These are phyloP conservation scores for Rosa hybrid DNA, from an alignment of 331 rosid genomes.

Conservation along the genomic window DNA sequence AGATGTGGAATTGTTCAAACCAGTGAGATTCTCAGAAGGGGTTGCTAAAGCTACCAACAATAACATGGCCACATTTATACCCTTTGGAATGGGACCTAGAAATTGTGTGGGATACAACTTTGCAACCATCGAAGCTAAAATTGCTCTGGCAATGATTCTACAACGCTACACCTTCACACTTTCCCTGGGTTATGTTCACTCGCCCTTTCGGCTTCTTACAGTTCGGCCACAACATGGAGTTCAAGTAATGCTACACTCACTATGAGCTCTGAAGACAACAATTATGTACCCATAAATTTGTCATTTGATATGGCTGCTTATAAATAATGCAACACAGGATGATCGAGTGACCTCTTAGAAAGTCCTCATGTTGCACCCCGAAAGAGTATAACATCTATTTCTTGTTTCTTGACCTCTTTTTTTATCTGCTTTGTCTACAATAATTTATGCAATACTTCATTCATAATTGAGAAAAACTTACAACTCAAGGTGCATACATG, in stretches of 20 bases:
- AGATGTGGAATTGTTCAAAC: background rate
- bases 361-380: no score
- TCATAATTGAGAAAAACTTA: no score
- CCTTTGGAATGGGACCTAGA: constrained; percentile 26
- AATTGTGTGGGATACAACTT: constrained; percentile 21
- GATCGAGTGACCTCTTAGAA: no score
- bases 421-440: no score
- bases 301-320: no score
- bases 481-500: no score
- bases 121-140: constrained; percentile 15
- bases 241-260: background rate
- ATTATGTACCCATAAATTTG: background rate
- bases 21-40: background rate
- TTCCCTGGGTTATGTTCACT: background rate
- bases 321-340: no score
- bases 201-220: background rate
- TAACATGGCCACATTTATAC: background rate
- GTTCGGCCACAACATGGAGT: constrained; percentile 2
- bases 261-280: background rate
- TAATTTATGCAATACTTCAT: no score
- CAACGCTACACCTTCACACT: constrained; percentile 20
- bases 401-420: no score
- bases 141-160: constrained; percentile 28
- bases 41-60: constrained; percentile 5
- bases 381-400: no score